Conservation (phyloP, 2,329 filamentous ascomycete genomes). For the Fusarium protoensiforme region DNA sequence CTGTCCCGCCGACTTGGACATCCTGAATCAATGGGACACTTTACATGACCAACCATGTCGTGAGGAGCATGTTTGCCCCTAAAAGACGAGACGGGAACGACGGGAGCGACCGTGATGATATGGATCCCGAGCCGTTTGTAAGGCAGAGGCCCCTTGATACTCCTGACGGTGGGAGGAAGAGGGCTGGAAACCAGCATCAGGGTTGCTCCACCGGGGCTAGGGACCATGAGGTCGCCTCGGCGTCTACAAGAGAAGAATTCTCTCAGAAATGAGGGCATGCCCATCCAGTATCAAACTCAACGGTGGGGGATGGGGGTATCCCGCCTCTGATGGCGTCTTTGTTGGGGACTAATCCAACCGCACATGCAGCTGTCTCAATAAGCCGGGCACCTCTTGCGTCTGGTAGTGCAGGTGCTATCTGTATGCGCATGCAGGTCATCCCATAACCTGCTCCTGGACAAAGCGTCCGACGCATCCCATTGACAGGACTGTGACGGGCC, state of each 20-base stretch:
- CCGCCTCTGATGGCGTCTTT: conserved; percentile 25
- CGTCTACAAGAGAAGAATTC: conserved; percentile 3
- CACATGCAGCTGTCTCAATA: conserved; percentile 32
- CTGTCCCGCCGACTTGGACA: conserved; percentile 35
- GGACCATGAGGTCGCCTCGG: conserved; percentile 4
- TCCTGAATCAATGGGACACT: conserved; percentile 24
- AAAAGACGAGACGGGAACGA: conserved; percentile 39
- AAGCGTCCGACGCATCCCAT: conserved; percentile 31
- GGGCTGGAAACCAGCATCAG: conserved; percentile 17
- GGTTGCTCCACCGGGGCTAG: neutral
- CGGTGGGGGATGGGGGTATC: conserved; percentile 22
- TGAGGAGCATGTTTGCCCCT: conserved; percentile 36
- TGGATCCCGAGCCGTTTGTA: conserved; percentile 38
- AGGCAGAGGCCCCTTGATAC: conserved; percentile 31
- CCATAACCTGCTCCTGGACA: conserved; percentile 23
- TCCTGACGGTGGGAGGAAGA: conserved; percentile 12
- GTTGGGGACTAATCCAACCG: conserved; percentile 33
- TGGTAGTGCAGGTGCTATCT: conserved; percentile 27
- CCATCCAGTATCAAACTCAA: conserved; percentile 5
- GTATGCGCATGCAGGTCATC: conserved; percentile 40
- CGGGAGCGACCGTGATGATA: conserved; percentile 43
- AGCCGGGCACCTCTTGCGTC: conserved; percentile 31
- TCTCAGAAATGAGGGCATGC: conserved; percentile 2
- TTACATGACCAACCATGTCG: conserved; percentile 45
- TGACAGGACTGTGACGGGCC: conserved; percentile 33